phyloP scores from a whole-genome alignment of 257 asterid genomes.

The Capsicum rhomboideum region DNA sequence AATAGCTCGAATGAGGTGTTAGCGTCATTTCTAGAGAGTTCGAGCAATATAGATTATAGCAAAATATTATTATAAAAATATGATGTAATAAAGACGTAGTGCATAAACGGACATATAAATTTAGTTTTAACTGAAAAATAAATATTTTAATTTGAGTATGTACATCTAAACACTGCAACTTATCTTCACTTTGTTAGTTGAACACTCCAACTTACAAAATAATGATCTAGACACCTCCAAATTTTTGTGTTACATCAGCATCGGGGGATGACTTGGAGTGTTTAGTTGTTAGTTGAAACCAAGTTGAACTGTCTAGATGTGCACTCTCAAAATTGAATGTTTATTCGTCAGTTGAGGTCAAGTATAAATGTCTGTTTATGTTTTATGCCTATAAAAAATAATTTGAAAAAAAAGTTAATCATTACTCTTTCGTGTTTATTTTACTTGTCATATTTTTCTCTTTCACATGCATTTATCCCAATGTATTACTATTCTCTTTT shows the following conservation, averaged over 20 bases:
- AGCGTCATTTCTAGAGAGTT: too few species aligned
- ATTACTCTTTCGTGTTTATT: background rate
- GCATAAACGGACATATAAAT: too few species aligned
- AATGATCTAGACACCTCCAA: background rate
- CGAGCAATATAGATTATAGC: too few species aligned
- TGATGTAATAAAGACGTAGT: too few species aligned
- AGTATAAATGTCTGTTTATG: background rate
- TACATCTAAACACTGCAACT: background rate
- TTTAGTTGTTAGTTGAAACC: background rate
- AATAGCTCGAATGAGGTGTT: too few species aligned
- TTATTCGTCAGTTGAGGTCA: background rate
- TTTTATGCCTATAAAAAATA: background rate
- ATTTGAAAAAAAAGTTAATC: too few species aligned
- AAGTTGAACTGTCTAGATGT: background rate
- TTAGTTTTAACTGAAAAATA: too few species aligned
- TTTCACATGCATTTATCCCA: too few species aligned
- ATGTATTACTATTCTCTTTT: background rate
- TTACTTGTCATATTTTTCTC: background rate
- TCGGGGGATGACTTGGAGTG: too few species aligned
- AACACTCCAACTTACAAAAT: background rate
- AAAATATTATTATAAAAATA: too few species aligned
- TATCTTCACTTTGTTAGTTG: background rate
- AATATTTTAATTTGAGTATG: too few species aligned
- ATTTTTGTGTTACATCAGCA: background rate
- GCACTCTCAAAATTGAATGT: background rate